Percentiles rank a stretch among this genome's conserved stretches.
Evolutionary conservation across 352 stramenopile genomes (phyloP).

Genomic region (Phytophthora fragariaefolia): DNA sequence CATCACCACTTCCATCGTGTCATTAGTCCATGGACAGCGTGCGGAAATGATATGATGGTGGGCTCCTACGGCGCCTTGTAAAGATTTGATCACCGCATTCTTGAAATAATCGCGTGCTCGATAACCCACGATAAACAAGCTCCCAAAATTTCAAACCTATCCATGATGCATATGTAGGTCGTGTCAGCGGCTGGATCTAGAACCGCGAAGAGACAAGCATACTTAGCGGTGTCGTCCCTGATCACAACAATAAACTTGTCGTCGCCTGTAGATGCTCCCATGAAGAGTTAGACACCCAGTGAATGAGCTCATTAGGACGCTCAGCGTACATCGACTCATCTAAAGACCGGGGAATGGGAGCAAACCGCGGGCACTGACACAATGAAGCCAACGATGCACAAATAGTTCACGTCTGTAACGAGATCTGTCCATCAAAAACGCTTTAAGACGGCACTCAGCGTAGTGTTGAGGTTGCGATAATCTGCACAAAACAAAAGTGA

Average conservation of each 20-base stretch:
- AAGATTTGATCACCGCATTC: neutral
- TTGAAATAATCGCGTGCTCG: neutral
- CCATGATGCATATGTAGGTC: neutral
- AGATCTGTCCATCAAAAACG: neutral
- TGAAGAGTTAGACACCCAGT: neutral
- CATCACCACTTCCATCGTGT: neutral
- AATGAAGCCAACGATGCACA: neutral
- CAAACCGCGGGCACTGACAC: neutral
- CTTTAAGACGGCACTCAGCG: neutral
- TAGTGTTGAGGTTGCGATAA: neutral
- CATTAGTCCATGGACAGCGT: neutral
- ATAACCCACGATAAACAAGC: neutral
- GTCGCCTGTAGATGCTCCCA: neutral
- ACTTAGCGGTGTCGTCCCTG: neutral
- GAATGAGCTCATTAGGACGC: neutral
- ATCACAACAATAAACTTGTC: neutral
- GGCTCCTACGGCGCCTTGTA: neutral
- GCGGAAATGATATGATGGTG: neutral
- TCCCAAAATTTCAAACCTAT: neutral
- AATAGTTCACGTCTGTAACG: neutral
- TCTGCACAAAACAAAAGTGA: neutral
- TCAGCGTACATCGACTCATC: neutral
- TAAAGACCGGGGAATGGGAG: neutral
- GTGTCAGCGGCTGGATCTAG: neutral
- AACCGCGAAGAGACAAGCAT: neutral